phyloP scores from a whole-genome alignment of 768 basidiomycete species.

The Amanita rubescens region DNA sequence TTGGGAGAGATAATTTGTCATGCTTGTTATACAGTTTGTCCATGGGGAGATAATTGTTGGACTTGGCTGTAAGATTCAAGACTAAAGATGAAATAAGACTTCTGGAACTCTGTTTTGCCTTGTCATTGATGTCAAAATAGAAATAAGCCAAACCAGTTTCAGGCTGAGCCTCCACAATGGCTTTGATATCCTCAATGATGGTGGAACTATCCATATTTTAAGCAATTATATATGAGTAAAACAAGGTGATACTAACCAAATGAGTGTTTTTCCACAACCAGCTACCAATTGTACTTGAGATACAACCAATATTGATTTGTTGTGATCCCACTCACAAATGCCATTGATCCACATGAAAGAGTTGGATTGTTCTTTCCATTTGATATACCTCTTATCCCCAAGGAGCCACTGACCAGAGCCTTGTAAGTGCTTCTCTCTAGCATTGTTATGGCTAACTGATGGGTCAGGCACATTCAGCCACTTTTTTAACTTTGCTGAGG shows the following conservation, averaged over 20 bases:
- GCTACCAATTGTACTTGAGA: background rate
- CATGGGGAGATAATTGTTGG: background rate
- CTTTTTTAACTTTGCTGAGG: no score
- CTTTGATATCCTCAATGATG: background rate
- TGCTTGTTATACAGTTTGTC: background rate
- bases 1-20: background rate
- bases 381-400: no score
- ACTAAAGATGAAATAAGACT: constrained; percentile 15
- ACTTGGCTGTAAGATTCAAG: constrained; percentile 11
- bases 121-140: constrained; percentile 17
- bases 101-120: background rate
- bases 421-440: no score
- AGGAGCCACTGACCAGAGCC: no score
- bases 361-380: background rate
- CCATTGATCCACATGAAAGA: background rate
- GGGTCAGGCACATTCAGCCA: no score
- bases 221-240: background rate
- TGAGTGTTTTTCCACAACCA: constrained; percentile 9
- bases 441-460: no score
- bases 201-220: background rate
- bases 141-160: constrained; percentile 13
- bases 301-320: background rate
- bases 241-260: constrained; percentile 1
- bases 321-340: background rate
- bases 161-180: background rate